Evolutionary conservation across 345 rosid genomes (phyloP), one percentile per base, ranked within the genome.

Genomic region (Lumnitzera littorea): DNA sequence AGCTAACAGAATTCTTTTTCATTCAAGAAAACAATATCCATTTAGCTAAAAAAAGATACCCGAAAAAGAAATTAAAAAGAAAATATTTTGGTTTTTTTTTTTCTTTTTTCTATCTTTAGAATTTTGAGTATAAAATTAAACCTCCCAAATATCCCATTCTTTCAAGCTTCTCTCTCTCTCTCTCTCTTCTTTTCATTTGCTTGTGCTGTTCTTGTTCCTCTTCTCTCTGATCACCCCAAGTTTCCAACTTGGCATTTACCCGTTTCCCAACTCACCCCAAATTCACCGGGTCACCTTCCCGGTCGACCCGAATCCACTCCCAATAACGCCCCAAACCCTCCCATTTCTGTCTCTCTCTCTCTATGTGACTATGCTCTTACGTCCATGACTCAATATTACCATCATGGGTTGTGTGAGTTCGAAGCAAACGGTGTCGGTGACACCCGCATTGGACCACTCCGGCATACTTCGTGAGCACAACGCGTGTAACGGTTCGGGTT

Each of bases 371-470:
- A 36, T 36, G 43, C 43, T 36, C 43, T 36, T 36, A 9, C 43
- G 43, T 16, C 56, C 27, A 53, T 29, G 29, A 46, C 55, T 43
- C 4, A 54, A 24, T 27, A 8, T 50, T 46, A 27, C 46, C 58
- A 25, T 29, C 16, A 92, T 94, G 99, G 99, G 99, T 48, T 94
- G 99, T 73, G 99, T 87, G 58, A 94, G 75, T 81, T 83, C 99
- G 67, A 94, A 94, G 88, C 99, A 94, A 81, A 73, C 88, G 56
- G 96, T 89, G 24, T 74, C 90, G 8, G 90, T 90, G 61, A 94
- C 97, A 56, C 97, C 99, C 46, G 91, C 91, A 46, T 46, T 82
- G 15, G 99, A 92, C 63, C 73, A 84, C 70, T 87, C 96, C 0
- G 91, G 86, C 24, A 68, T 58, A 5, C 67, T 84, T 48, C 70